phyloP scores from a whole-genome alignment of 352 stramenopile species.

The Globisporangium uncinulatum region DNA sequence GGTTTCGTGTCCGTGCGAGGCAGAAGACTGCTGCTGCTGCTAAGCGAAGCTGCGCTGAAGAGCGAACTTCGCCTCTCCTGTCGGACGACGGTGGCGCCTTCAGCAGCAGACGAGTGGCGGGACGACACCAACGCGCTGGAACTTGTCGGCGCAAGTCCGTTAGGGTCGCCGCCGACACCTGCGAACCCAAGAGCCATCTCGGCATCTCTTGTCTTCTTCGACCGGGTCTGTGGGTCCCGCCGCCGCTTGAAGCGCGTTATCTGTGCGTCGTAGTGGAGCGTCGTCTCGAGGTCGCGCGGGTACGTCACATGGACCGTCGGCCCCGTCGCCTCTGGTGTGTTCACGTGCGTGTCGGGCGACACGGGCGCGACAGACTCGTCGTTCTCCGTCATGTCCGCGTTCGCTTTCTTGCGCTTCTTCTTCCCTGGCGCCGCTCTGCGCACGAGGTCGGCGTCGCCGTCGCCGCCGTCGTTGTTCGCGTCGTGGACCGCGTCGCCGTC shows the following conservation, averaged over 20 bases:
- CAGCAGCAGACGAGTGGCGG: slow-evolving; percentile 2
- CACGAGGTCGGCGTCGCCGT: slow-evolving; percentile 35
- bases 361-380: slow-evolving; percentile 56
- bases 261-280: slow-evolving; percentile 30
- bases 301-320: slow-evolving; percentile 58
- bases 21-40: background rate
- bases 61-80: slow-evolving; percentile 9
- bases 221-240: slow-evolving; percentile 13
- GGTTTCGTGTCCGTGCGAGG: slow-evolving; percentile 27
- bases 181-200: slow-evolving; percentile 29
- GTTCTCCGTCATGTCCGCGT: slow-evolving; percentile 31
- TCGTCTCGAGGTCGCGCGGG: slow-evolving; percentile 28
- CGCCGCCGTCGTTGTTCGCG: slow-evolving; percentile 33
- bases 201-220: slow-evolving; percentile 1
- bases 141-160: background rate
- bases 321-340: slow-evolving; percentile 39
- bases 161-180: background rate
- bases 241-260: slow-evolving; percentile 59
- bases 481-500: slow-evolving; percentile 21
- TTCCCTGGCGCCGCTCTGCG: slow-evolving; percentile 25
- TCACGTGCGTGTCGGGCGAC: slow-evolving; percentile 67
- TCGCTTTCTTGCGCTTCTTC: slow-evolving; percentile 46
- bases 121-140: background rate
- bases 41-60: background rate
- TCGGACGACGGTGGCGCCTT: slow-evolving; percentile 4